These are phyloP conservation scores for Lactarius evosmus DNA, from an alignment of 768 basidiomycete genomes.

Conservation along the genomic window DNA sequence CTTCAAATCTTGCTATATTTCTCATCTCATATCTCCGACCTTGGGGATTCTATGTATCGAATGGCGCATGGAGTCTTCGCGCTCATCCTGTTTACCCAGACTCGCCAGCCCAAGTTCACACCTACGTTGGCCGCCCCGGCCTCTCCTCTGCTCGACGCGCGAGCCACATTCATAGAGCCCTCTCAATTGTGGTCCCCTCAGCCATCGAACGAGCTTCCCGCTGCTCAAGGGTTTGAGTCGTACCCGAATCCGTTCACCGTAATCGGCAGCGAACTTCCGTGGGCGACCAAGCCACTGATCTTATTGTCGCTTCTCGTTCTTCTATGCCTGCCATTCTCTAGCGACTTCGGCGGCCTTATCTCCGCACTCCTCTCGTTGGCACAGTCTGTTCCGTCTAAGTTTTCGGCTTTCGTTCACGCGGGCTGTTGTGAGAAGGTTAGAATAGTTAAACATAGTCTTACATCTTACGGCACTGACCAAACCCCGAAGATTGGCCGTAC, in stretches of 20 bases:
- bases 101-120: neutral
- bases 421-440: neutral
- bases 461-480: neutral
- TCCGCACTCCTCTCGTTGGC: neutral
- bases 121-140: neutral
- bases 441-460: neutral
- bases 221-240: neutral
- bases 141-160: neutral
- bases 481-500: neutral
- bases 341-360: neutral
- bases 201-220: neutral
- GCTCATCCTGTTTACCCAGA: neutral
- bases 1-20: conserved; percentile 2
- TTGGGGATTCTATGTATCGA: conserved; percentile 4
- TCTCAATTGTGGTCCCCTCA: neutral
- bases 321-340: neutral
- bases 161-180: neutral
- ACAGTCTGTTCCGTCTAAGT: neutral
- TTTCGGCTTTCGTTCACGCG: neutral
- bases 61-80: neutral
- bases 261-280: neutral
- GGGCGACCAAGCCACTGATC: neutral
- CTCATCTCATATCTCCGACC: conserved; percentile 1
- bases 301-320: conserved; percentile 4
- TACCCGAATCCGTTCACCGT: neutral